Evolutionary conservation across 805 yeast genomes (phyloP).

Genomic region (Nakazawaea pomicola): DNA sequence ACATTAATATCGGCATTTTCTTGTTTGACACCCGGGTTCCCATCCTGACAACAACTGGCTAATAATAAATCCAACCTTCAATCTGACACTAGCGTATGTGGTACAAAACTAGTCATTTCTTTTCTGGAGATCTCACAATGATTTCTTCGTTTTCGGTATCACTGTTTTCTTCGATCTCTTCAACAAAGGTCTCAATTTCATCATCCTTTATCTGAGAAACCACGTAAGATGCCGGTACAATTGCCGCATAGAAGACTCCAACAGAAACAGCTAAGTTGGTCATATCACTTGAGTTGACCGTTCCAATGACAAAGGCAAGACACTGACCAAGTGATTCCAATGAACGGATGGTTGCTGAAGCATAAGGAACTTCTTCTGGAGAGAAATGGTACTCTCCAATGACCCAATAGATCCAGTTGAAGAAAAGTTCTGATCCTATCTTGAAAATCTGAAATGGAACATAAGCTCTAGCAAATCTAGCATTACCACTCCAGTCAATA

Average conservation of each 20-base stretch:
- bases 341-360: background rate
- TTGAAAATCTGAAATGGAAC: slow-evolving; percentile 19
- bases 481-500: slow-evolving; percentile 18
- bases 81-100: no score
- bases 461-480: slow-evolving; percentile 15
- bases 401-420: slow-evolving; percentile 21
- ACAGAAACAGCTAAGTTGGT: background rate
- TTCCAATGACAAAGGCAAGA: background rate
- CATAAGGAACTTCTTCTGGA: slow-evolving; percentile 8
- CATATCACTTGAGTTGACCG: background rate
- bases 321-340: background rate
- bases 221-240: background rate
- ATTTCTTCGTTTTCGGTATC: no score
- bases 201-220: background rate
- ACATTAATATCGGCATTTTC: no score
- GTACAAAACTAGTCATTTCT: no score
- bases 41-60: no score
- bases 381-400: slow-evolving; percentile 17
- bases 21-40: no score
- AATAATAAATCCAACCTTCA: no score
- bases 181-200: background rate
- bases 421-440: slow-evolving; percentile 16
- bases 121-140: no score
- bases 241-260: background rate
- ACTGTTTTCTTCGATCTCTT: no score